Evolutionary conservation across 148 eudicot species (phyloP), one percentile per base, ranked within the genome.

Genomic region (Rheum nobile): DNA sequence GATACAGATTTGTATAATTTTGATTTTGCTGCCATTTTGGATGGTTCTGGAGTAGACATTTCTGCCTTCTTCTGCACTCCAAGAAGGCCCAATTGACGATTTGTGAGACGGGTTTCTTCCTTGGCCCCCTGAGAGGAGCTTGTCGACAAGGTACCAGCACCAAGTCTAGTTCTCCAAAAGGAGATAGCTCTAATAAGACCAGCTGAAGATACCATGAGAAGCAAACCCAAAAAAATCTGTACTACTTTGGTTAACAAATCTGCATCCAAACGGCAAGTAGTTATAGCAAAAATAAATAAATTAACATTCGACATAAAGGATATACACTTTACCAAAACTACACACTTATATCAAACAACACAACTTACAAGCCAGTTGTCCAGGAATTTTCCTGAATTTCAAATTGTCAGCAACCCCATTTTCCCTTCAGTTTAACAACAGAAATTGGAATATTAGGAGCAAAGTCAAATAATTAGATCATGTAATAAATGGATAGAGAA

Each of bases 291-390:
- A 31, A 70, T 22, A 29, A 73, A 39, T 22, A n/a, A n/a, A n/a
- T 26, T 5, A 39, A 69, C 24, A 16, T 19, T 65, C 72, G 55
- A 19, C 44, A 47, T 35, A 29, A 57, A n/a, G 31, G 65, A 57
- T 21, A 32, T 38, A 46, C 17, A 52, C 16, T 43, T 17, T 67
- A 37, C 22, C 48, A 67, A 55, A 38, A 1, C 44, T 35, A 67
- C 69, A 63, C n/a, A 67, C 61, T 12, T 19, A 6, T 72, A 43
- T 59, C 57, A 73, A 50, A 71, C 13, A 71, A 73, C 47, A 72
- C 26, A 73, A 88, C 98, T 91, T 83, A 94, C 98, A 83, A 67
- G 97, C 83, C 73, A 77, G 69, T 52, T 79, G 84, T 35, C 81
- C 81, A 31, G 96, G 79, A 59, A 87, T 72, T 80, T 81, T 78